Conservation (phyloP, 2,329 filamentous ascomycete species). For the Cladosporium sp. region DNA sequence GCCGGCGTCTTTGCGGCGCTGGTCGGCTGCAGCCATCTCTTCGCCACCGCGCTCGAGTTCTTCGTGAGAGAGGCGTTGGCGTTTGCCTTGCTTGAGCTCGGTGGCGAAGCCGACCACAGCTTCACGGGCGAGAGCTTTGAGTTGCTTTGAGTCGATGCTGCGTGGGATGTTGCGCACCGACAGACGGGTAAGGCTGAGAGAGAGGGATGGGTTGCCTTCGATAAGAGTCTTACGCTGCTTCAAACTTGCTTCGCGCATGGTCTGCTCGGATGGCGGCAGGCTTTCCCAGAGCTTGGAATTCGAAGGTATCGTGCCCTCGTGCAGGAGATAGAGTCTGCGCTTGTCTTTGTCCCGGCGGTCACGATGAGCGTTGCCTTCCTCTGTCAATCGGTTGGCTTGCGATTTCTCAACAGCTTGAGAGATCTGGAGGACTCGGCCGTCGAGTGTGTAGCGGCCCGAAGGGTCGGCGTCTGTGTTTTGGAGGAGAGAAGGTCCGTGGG, state of each 20-base stretch:
- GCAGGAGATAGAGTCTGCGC: slow-evolving; percentile 79
- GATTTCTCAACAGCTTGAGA: slow-evolving; percentile 79
- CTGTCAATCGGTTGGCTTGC: slow-evolving; percentile 71
- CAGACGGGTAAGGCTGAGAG: slow-evolving; percentile 83
- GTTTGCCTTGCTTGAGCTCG: slow-evolving; percentile 75
- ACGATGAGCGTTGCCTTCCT: slow-evolving; percentile 59
- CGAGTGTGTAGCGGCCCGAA: slow-evolving; percentile 80
- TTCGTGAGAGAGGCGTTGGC: slow-evolving; percentile 80
- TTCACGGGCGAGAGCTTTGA: slow-evolving; percentile 85
- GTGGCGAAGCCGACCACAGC: slow-evolving; percentile 92
- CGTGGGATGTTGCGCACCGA: slow-evolving; percentile 88
- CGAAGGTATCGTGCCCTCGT: slow-evolving; percentile 77
- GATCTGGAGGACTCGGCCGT: slow-evolving; percentile 81
- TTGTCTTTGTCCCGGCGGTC: slow-evolving; percentile 78
- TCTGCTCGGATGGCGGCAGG: slow-evolving; percentile 73
- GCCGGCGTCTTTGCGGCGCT: slow-evolving; percentile 71
- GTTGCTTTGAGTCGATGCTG: slow-evolving; percentile 74
- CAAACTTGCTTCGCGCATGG: slow-evolving; percentile 81
- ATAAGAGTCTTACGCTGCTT: slow-evolving; percentile 87
- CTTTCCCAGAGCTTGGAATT: slow-evolving; percentile 72
- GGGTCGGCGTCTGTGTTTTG: slow-evolving; percentile 81
- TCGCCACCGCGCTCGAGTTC: slow-evolving; percentile 76
- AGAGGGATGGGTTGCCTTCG: slow-evolving; percentile 82
- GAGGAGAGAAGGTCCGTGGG: slow-evolving; percentile 64
- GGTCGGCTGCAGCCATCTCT: slow-evolving; percentile 76